These are phyloP conservation scores for Apiospora rasikravindrae DNA, from an alignment of 2,329 filamentous ascomycete species.

Conservation along the genomic window DNA sequence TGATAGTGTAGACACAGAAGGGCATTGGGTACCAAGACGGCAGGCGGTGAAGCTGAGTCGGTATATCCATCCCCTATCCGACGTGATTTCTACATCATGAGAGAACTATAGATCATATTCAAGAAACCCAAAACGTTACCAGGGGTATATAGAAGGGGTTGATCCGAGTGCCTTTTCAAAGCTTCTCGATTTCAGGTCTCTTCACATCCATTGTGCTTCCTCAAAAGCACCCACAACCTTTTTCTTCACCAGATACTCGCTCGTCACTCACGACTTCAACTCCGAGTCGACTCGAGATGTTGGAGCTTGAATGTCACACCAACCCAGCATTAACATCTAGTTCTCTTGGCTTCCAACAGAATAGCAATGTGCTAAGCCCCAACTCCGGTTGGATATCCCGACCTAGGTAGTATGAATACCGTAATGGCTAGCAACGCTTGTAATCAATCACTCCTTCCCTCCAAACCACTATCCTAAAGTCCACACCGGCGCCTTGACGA, in stretches of 20 bases:
- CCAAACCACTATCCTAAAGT: constrained; percentile 43
- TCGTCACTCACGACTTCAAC: constrained; percentile 5
- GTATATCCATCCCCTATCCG: background rate
- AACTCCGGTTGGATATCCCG: constrained; percentile 3
- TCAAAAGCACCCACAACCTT: background rate
- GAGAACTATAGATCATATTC: constrained; percentile 3
- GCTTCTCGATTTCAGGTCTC: background rate
- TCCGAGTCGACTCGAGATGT: background rate
- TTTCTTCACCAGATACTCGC: background rate
- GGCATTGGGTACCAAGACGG: background rate
- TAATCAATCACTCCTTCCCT: constrained; percentile 2
- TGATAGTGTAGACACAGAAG: background rate
- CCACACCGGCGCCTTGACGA: constrained; percentile 80
- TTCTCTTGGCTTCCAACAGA: background rate
- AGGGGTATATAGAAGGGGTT: constrained; percentile 1
- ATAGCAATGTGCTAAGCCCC: constrained; percentile 13
- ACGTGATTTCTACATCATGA: background rate
- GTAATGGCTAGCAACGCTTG: constrained; percentile 11
- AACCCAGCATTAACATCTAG: background rate
- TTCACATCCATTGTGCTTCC: background rate
- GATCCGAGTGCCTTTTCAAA: background rate
- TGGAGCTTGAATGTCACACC: background rate
- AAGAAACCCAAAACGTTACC: background rate
- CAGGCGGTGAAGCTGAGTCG: background rate
- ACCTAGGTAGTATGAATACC: background rate